These are phyloP conservation scores for Arthrobotrys musiformis DNA, from an alignment of 2,329 filamentous ascomycete genomes.

Conservation along the genomic window DNA sequence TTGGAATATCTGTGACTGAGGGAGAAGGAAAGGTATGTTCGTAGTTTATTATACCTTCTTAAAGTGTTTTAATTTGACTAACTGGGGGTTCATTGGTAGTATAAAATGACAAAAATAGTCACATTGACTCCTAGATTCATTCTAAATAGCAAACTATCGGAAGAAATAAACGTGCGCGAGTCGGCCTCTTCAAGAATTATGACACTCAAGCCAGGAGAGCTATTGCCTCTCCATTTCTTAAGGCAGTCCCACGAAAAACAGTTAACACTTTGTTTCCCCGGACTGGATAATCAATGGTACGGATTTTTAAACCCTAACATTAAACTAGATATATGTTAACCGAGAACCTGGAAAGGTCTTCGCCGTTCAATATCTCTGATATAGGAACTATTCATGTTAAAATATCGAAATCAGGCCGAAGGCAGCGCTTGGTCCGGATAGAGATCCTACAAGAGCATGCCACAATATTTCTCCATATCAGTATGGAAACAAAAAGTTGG, in stretches of 20 bases:
- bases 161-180: conserved; percentile 89
- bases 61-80: not conserved
- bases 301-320: not conserved
- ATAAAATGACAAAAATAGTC: conserved; percentile 95
- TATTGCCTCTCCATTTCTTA: conserved; percentile 89
- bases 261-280: conserved; percentile 89
- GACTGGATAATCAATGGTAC: conserved; percentile 90
- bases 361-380: conserved; percentile 96
- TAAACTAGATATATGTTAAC: not conserved
- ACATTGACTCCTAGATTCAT: conserved; percentile 93
- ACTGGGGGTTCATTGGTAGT: conserved; percentile 63
- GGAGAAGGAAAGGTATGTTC: conserved; percentile 80
- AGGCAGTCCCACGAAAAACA: conserved; percentile 86
- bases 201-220: conserved; percentile 78
- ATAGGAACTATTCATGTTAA: conserved; percentile 93
- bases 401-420: conserved; percentile 86
- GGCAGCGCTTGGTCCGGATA: conserved; percentile 85
- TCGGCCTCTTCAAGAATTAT: conserved; percentile 79
- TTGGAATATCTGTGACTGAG: conserved; percentile 86
- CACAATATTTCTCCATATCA: conserved; percentile 92
- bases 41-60: conserved; percentile 35
- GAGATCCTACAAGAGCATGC: conserved; percentile 93
- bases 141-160: conserved; percentile 88
- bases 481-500: conserved; percentile 92
- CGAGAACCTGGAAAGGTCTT: conserved; percentile 67